Percentiles rank a stretch among this genome's conserved stretches.
These are phyloP conservation scores for Apodospora peruviana DNA, from an alignment of 495 filamentous ascomycete species.

Conservation along the genomic window DNA sequence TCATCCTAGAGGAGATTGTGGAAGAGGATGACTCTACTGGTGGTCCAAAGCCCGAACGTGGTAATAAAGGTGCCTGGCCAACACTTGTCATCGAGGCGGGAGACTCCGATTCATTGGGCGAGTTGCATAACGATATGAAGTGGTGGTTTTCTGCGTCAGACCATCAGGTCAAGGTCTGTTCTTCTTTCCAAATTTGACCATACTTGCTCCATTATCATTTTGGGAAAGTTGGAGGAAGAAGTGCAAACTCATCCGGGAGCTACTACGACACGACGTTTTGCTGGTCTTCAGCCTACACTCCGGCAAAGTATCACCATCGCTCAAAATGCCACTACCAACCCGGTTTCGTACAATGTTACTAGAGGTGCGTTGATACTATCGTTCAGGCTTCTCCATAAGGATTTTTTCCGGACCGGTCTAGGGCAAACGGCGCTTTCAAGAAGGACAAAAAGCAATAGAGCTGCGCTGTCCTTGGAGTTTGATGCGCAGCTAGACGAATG, in stretches of 20 bases:
- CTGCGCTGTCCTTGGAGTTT: too few species aligned
- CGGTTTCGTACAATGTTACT: constrained; percentile 2
- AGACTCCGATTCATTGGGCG: constrained; percentile 16
- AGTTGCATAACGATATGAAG: constrained; percentile 18
- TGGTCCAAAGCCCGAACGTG: constrained; percentile 16
- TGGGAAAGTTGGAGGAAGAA: constrained; percentile 16
- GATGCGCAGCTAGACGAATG: too few species aligned
- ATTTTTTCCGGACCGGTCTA: too few species aligned
- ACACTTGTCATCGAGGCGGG: constrained; percentile 30
- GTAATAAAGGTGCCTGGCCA: constrained; percentile 17
- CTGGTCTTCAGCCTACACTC: constrained; percentile 7
- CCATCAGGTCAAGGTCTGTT: constrained; percentile 27
- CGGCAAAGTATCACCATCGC: constrained; percentile 1
- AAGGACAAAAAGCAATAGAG: too few species aligned
- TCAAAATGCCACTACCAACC: background rate
- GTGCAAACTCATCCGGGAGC: constrained; percentile 13
- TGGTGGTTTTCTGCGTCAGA: constrained; percentile 29
- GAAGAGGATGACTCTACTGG: constrained; percentile 19
- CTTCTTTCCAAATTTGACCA: constrained; percentile 18
- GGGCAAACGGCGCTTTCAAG: too few species aligned
- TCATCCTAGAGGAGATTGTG: constrained; percentile 11
- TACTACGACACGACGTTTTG: constrained; percentile 8
- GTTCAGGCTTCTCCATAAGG: constrained; percentile 2
- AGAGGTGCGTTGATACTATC: constrained; percentile 1
- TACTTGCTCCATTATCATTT: constrained; percentile 7